Evolutionary conservation across 768 basidiomycete species (phyloP), one percentile per base, ranked within the genome.

Genomic region (Grammothele lineata): DNA sequence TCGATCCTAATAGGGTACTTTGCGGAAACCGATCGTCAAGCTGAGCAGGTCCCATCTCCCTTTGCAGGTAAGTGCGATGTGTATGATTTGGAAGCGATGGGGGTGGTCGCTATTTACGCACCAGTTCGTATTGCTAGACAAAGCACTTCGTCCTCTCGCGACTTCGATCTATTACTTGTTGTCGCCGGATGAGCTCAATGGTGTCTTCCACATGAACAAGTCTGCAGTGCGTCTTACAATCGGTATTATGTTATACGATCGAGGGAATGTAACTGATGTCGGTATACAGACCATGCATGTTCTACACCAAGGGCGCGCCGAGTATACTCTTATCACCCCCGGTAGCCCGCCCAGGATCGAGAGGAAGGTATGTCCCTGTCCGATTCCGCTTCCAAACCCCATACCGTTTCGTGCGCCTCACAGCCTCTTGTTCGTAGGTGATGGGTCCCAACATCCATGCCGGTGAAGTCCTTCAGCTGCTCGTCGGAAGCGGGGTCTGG

Each of bases 91-190:
- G n/a, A n/a, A n/a, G n/a, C n/a, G 19, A 19, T n/a, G 5, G 17
- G 7, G n/a, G 18, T n/a, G n/a, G n/a, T n/a, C n/a, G n/a, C n/a
- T n/a, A n/a, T n/a, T n/a, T n/a, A n/a, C n/a, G n/a, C 12, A 10
- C 8, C 30, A 40, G 42, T n/a, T 4, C 43, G 18, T n/a, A 24
- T 17, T 18, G 14, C 11, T 42, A 67, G 69, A 51, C 12, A 54
- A 58, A 17, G 55, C 61, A 24, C 49, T 48, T 10, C 63, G 71
- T 4, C 56, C 64, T 10, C 56, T 77, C 14, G 68, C 68, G 19
- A 76, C 74, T 0, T 62, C 71, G 19, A 77, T 78, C 33, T 74
- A 73, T 62, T 80, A 77, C 54, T 61, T 80, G 17, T 65, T 77
- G 18, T 70, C 67, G 7, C 51, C 67, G 27, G 70, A 73, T 21